Evolutionary conservation across 257 asterid species (phyloP), one percentile per base, ranked within the genome.

Genomic region (Lantana camara): DNA sequence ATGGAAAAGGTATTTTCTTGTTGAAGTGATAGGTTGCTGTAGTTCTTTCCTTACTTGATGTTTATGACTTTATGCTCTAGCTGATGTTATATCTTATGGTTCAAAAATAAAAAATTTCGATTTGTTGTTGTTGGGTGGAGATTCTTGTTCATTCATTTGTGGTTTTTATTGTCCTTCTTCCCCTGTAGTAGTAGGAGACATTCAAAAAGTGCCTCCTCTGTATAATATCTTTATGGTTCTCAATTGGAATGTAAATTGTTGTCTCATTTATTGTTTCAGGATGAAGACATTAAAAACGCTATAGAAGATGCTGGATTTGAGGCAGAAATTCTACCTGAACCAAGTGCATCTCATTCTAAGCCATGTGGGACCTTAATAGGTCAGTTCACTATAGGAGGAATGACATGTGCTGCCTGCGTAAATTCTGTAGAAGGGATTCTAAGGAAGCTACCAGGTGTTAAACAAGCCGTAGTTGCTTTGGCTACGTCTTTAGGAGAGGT

Each of bases 371-470:
- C 80, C 16, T 75, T 86, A 42, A 69, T 83, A 59, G 99, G 99
- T 35, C 99, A 94, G 85, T 94, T 94, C 77, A 80, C 80, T 13
- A 94, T 94, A 44, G 99, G 96, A 69, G 99, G 99, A 66, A 88
- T 94, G 99, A 94, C 96, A 40, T 94, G 99, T 79, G 96, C 97
- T 24, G 98, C 96, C 59, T 94, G 99, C 73, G 99, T 90, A 32
- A 90, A 86, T 77, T 90, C 99, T 41, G 96, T 94, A 16, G 99
- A 94, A 76, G 95, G 96, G 71, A 89, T 90, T 60, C 74, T 90
- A 42, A 80, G 77, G 64, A 68, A 75, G 60, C 82, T 88, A 52
- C 96, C 88, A 7, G 99, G 99, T 40, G 96, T 94, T 9, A 75
- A 49, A 71, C 88, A 76, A 74, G 96, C 97, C 49, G 95, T 80